Base-by-base conservation (phyloP, 2,329 filamentous ascomycete species). In the Elsinoe batatas region DNA sequence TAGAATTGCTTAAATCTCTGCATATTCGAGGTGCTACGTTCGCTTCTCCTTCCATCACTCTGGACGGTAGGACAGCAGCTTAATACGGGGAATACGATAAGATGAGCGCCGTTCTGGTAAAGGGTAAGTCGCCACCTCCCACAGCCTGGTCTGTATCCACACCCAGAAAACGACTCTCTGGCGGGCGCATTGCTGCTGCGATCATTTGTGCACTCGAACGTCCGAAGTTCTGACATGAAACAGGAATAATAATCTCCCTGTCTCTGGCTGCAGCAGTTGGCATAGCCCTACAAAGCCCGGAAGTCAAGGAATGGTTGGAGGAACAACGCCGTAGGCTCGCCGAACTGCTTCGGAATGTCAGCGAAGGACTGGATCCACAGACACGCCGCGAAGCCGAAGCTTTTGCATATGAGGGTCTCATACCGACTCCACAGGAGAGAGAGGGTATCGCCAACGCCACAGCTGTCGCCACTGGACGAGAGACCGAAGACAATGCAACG, bases 191-290 rank as follows among this genome's bases (percentile, higher is more conserved):
- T 7, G 36, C 13, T 38, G 13, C 36, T 1, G 36, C 4, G 36
- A 38, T 17, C 13, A 4, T n/a, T 12, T 38, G 3, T 2, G 5
- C n/a, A 1, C 5, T 44, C 22, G 44, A 17, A 15, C 15, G 12
- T 15, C 22, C 13, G 13, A 11, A 8, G 8, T 7, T 30, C 33
- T 26, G 5, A n/a, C 20, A 22, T n/a, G 56, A 64, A 57, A 55
- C 66, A 84, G 81, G 81, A 64, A 75, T 83, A 60, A 79, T 85
- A 59, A 77, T 84, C 61, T 79, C 79, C 47, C 76, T 82, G 59
- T 78, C 78, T 42, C 74, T 84, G 38, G 71, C 84, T 56, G 76
- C 83, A 53, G 81, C 81, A 58, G 80, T 82, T 15, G 78, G 80
- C 11, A 75, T 83, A 51, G 81, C 81, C 53, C 76, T 82, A 44